These are phyloP conservation scores for Vachellia pachyceras DNA, from an alignment of 306 rosid species.

Conservation along the genomic window DNA sequence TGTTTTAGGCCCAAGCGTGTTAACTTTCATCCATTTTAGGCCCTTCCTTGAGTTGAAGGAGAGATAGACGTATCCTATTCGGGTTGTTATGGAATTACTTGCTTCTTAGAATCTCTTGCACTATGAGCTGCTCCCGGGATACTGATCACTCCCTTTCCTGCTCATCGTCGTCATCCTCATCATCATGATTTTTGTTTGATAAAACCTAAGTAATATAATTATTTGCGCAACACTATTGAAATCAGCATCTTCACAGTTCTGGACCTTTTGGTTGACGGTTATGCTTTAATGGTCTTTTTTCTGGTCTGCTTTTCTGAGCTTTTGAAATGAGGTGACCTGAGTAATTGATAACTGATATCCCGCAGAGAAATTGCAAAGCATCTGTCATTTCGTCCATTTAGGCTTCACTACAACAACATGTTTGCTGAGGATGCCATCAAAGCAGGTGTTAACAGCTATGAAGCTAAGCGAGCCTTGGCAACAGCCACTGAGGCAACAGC, in stretches of 20 bases:
- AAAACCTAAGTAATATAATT: background rate
- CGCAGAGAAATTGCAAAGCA: background rate
- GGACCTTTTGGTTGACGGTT: background rate
- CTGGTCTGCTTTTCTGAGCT: background rate
- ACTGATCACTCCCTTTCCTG: too few species aligned
- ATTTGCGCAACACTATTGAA: background rate
- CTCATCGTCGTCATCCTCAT: too few species aligned
- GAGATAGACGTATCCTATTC: background rate
- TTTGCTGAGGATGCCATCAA: constrained; percentile 1
- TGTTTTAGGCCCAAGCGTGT: background rate
- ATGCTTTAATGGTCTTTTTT: background rate
- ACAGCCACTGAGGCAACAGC: background rate
- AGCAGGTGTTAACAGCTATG: background rate
- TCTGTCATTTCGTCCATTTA: background rate
- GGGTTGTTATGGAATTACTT: background rate
- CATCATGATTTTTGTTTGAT: too few species aligned
- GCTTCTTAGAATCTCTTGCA: too few species aligned
- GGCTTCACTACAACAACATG: background rate
- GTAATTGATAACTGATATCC: background rate
- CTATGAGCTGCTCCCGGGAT: too few species aligned
- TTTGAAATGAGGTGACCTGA: background rate
- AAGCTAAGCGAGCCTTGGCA: background rate
- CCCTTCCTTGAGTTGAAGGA: background rate
- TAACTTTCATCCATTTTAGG: background rate
- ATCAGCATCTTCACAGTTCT: background rate